Base-by-base conservation (phyloP, 2,329 filamentous ascomycete species). In the Ophiostoma tasmaniense region DNA sequence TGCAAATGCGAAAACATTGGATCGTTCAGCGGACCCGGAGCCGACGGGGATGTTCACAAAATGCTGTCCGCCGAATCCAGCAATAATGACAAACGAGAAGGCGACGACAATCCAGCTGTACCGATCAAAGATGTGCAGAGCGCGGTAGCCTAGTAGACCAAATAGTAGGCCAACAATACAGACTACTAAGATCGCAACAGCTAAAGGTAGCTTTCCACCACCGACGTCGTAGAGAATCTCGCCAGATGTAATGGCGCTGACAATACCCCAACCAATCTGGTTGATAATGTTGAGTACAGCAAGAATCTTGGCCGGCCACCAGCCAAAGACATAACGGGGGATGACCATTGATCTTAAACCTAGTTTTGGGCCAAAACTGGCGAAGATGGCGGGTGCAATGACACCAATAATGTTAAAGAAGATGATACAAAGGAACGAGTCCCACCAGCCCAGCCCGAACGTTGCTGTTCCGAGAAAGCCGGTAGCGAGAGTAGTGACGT, bases 221-320 rank as follows among this genome's bases (percentile, higher is more conserved):
- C 33, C 61, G 17, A 64, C 61, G 13, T 64, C 61, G 61, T 64
- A 64, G 33, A 64, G 61, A 7, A 64, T 33, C 7, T n/a, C 61
- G 20, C 61, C 61, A 10, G 61, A 64, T 22, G 33, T 64, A 8
- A 64, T 64, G 33, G 61, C 61, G 17, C 61, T 64, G 33, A 64
- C 61, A 37, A 64, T 64, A 22, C 33, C 61, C 61, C 61, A 64
- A 2, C 61, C 61, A 11, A 64, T 64, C 10, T 64, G 61, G 10
- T 64, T 64, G 8, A 39, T n/a, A 4, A 37, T 64, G n/a, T 64
- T 64, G 17, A 64, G 33, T 14, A 37, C 33, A 14, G 61, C 61
- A n/a, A 64, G 61, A 6, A 64, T 33, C 59, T 64, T 64, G 33
- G 61, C 61, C 33, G 61, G 61, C 61, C 61, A 64, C 61, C 61